Percentiles rank a stretch among this genome's conserved stretches.
phyloP scores from a whole-genome alignment of 768 basidiomycete species.

The Postia placenta region DNA sequence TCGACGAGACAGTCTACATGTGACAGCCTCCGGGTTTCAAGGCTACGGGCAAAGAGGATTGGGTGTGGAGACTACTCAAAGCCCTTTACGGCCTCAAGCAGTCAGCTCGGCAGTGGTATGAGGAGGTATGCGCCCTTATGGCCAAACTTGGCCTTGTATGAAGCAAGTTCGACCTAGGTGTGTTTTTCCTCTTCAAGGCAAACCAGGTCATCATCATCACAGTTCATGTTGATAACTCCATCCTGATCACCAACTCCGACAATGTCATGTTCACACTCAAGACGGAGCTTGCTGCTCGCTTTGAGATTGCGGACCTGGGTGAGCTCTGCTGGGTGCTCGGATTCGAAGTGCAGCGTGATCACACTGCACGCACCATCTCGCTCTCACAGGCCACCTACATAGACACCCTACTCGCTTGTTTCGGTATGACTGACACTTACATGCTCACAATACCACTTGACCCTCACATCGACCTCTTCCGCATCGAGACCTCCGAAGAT shows the following conservation, averaged over 20 bases:
- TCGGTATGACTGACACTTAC: constrained; percentile 18
- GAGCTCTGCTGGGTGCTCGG: constrained; percentile 2
- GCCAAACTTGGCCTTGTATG: constrained; percentile 6
- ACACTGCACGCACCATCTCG: constrained; percentile 1
- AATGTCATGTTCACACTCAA: not conserved
- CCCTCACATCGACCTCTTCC: constrained; percentile 1
- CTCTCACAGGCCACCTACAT: constrained; percentile 20
- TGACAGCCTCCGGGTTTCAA: constrained; percentile 2
- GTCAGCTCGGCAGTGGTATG: constrained; percentile 16
- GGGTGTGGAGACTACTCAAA: constrained; percentile 6
- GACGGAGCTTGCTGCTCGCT: not conserved
- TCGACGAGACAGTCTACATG: constrained; percentile 14
- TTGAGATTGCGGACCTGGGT: constrained; percentile 5
- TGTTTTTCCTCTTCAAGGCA: constrained; percentile 4
- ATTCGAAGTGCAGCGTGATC: constrained; percentile 10
- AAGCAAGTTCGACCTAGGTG: constrained; percentile 7
- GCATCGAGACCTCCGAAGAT: constrained; percentile 7
- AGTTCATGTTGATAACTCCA: constrained; percentile 7
- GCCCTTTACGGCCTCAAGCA: constrained; percentile 26
- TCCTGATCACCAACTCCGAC: not conserved
- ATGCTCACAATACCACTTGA: constrained; percentile 16
- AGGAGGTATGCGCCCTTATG: constrained; percentile 5
- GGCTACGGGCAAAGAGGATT: not conserved
- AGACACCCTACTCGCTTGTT: constrained; percentile 14
- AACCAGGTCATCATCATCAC: not conserved